Base-by-base conservation (phyloP, 805 yeast species). In the Maudiozyma pseudohumilis region DNA sequence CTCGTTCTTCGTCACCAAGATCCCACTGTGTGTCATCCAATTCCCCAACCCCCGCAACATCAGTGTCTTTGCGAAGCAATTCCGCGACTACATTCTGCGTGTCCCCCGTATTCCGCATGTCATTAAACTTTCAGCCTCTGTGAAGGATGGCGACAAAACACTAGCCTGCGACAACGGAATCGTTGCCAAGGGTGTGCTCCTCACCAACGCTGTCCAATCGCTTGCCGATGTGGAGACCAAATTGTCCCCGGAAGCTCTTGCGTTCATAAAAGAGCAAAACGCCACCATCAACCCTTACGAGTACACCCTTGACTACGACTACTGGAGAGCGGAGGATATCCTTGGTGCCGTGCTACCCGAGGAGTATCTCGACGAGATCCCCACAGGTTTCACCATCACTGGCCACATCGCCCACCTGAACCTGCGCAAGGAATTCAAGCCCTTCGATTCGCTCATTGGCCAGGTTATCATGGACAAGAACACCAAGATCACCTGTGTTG, bases 351-450 rank as follows among this genome's bases (percentile, higher is more conserved):
- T 87, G 3, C 59, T 92, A 32, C 98, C 99, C 0, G 80, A 73
- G 32, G 67, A 75, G 15, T 45, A 42, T 16, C 60, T 74, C 6
- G 78, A 72, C 29, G 95, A 86, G 40, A 66, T 80, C 7, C 99
- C 98, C 1, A 69, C 92, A 1, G 94, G 97, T 0, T 92, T 83
- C 57, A 84, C 97, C 1, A 75, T 77, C 26, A 94, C 94, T 0
- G 99, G 99, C 0, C 97, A 92, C 61, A 72, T 92, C 40, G 98
- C 97, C 0, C 99, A 92, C 60, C 61, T 94, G 52, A 92, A 92
- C 52, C 60, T 92, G 29, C 68, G 87, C 32, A 81, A 80, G 29
- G 92, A 84, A 52, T 92, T 79, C 62, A 77, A 85, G 53, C 94
- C 94, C 2, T 89, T 70, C 54, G 88, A 82, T 33, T 45, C 64